Conservation (phyloP, 768 basidiomycete species). For the Termitomyces sp. region DNA sequence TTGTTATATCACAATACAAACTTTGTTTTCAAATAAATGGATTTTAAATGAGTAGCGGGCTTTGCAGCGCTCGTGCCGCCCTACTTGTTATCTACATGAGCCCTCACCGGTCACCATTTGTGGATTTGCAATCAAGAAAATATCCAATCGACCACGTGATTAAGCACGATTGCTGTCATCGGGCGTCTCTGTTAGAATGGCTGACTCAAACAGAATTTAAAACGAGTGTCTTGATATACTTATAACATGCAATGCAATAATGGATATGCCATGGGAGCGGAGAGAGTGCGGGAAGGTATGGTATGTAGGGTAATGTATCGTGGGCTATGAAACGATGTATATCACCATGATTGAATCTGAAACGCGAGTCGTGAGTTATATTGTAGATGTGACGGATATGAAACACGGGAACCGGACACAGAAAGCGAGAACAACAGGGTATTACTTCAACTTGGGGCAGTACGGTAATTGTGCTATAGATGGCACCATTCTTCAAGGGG, state of each 20-base stretch:
- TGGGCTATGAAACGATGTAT: conserved; percentile 2
- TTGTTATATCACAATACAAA: too few species aligned
- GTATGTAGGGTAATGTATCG: conserved; percentile 6
- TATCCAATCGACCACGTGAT: too few species aligned
- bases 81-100: too few species aligned
- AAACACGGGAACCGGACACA: conserved; percentile 1
- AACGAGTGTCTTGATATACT: conserved; percentile 1
- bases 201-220: too few species aligned
- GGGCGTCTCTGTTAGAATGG: too few species aligned
- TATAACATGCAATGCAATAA: conserved; percentile 11
- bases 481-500: conserved; percentile 14
- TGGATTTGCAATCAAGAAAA: too few species aligned
- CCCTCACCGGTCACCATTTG: too few species aligned
- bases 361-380: conserved; percentile 1
- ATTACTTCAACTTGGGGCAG: conserved; percentile 1
- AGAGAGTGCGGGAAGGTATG: not conserved
- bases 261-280: conserved; percentile 4
- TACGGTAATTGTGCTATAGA: not conserved
- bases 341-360: conserved; percentile 8
- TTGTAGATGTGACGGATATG: not conserved
- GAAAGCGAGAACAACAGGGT: conserved; percentile 9
- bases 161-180: too few species aligned
- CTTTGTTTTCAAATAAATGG: too few species aligned
- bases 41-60: too few species aligned
- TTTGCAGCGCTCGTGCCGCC: too few species aligned